Conservation (phyloP, 768 basidiomycete genomes). For the Mycena filopes region DNA sequence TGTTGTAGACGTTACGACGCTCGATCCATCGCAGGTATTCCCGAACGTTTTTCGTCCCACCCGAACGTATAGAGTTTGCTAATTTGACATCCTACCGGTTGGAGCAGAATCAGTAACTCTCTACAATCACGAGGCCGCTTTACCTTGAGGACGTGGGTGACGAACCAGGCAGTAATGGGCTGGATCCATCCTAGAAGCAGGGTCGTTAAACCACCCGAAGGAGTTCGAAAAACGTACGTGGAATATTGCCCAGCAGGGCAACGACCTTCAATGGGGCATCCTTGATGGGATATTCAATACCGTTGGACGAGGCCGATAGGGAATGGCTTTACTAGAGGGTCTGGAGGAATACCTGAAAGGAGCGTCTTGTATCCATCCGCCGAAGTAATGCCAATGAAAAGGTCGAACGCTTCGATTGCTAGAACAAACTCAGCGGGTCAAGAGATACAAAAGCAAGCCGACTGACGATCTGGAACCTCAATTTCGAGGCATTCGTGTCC, state of each 20-base stretch:
- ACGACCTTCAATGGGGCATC: constrained; percentile 12
- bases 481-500: constrained; percentile 89
- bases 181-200: constrained; percentile 11
- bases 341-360: constrained; percentile 72
- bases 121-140: constrained; percentile 40
- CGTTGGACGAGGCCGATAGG: background rate
- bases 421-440: background rate
- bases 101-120: constrained; percentile 43
- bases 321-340: constrained; percentile 62
- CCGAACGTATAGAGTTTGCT: constrained; percentile 48
- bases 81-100: constrained; percentile 59
- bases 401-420: constrained; percentile 62
- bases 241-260: constrained; percentile 6
- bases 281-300: background rate
- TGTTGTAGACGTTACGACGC: constrained; percentile 56
- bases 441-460: constrained; percentile 7
- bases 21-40: constrained; percentile 60
- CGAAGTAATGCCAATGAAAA: constrained; percentile 73
- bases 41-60: constrained; percentile 56
- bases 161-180: constrained; percentile 7
- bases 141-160: constrained; percentile 18
- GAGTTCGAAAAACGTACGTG: constrained; percentile 17
- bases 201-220: background rate
- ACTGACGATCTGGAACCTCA: constrained; percentile 61
- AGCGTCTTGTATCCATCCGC: constrained; percentile 81